Evolutionary conservation across 352 stramenopile genomes (phyloP), one percentile per base, ranked within the genome.

Genomic region (Blastocystis sp.): DNA sequence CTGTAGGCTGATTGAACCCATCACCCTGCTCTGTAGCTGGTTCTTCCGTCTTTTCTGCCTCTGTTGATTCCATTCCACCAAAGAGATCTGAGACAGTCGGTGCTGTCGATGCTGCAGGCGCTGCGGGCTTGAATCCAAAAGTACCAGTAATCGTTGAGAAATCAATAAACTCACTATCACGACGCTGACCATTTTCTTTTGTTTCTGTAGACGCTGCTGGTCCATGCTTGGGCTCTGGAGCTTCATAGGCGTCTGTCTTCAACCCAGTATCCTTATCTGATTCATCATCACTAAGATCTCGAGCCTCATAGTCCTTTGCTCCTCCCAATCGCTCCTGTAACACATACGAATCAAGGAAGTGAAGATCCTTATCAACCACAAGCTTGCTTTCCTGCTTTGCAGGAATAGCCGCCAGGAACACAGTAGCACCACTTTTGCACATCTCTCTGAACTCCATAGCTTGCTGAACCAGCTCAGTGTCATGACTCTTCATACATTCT

Each of bases 381-480:
- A 76, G 3, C 45, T 24, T 6, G 18, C 26, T 26, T 20, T 88
- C 76, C 26, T 26, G 50, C 43, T 88, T 76, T 0, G 45, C 26
- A 30, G 76, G 76, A 70, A 88, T 78, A 26, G 76, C 76, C 34
- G 76, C 76, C 34, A 88, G 34, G 39, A 88, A 88, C 16, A 88
- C 76, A 24, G 24, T 26, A 5, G 76, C 64, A 13, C 76, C 76
- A 5, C 34, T 75, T 47, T 76, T 88, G 43, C 64, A 88, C 76
- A 88, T 88, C 64, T 88, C 76, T 24, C 64, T 34, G 64, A 88
- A 88, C 59, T 88, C 64, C 64, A 88, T 76, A 3, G 76, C 76
- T 24, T 76, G 64, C 64, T 88, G 59, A 30, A 73, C 59, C 18
- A 88, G 64, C 47, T 56, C 64, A 20, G 59, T 88, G 53, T 88